A percentile compares a stretch with the other conserved stretches of the same genome.
phyloP scores from a whole-genome alignment of 768 basidiomycete genomes.

The Leccinum barrowsii region DNA sequence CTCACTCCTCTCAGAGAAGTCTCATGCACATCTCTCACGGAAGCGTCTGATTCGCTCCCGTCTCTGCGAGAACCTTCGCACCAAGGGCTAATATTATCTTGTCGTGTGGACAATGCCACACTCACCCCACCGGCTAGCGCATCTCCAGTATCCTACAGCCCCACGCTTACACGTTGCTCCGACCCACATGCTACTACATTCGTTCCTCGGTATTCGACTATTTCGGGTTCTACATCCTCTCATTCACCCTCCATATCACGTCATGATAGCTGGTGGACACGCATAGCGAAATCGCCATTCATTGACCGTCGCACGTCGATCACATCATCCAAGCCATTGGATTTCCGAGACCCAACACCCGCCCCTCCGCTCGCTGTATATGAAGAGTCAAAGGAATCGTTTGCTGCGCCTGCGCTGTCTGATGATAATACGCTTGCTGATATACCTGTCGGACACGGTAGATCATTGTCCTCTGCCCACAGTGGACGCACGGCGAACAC shows the following conservation, averaged over 20 bases:
- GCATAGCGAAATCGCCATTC: slow-evolving; percentile 63
- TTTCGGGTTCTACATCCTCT: slow-evolving; percentile 40
- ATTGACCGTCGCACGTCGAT: slow-evolving; percentile 54
- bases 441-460: slow-evolving; percentile 25
- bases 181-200: slow-evolving; percentile 28
- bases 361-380: slow-evolving; percentile 62
- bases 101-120: slow-evolving; percentile 25
- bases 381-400: slow-evolving; percentile 38
- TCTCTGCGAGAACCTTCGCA: slow-evolving; percentile 23
- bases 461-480: slow-evolving; percentile 45
- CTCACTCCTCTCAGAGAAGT: slow-evolving; percentile 35
- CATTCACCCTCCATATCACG: slow-evolving; percentile 52
- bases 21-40: slow-evolving; percentile 10
- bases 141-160: slow-evolving; percentile 23
- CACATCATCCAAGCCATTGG: slow-evolving; percentile 35
- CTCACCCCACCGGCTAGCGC: slow-evolving; percentile 7
- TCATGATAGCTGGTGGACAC: slow-evolving; percentile 76
- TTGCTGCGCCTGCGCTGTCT: slow-evolving; percentile 13
- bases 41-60: slow-evolving; percentile 24
- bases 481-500: slow-evolving; percentile 65
- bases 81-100: slow-evolving; percentile 20
- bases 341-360: slow-evolving; percentile 80
- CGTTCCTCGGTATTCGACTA: slow-evolving; percentile 37
- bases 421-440: slow-evolving; percentile 11
- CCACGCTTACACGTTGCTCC: slow-evolving; percentile 19